phyloP scores from a whole-genome alignment of 768 basidiomycete genomes.

The Mycena crocata region DNA sequence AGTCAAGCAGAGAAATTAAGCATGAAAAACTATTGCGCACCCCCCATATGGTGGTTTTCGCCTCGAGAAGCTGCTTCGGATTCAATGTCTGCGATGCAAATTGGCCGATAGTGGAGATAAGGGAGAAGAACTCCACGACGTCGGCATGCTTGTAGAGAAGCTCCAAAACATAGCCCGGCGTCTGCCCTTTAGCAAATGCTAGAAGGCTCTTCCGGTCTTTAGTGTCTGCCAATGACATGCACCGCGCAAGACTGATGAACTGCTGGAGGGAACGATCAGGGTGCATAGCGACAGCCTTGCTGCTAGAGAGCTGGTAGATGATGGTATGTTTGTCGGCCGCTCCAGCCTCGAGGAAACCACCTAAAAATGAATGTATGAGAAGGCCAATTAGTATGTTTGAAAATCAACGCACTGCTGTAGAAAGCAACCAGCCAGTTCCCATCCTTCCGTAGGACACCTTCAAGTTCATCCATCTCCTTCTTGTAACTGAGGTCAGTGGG shows the following conservation, averaged over 20 bases:
- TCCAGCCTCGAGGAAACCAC: background rate
- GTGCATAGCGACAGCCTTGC: background rate
- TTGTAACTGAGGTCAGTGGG: background rate
- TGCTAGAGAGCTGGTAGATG: background rate
- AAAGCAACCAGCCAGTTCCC: background rate
- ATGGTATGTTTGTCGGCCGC: background rate
- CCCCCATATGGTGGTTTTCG: constrained; percentile 1
- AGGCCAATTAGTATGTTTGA: background rate
- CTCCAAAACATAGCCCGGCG: background rate
- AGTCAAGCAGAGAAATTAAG: background rate
- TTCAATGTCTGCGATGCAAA: background rate
- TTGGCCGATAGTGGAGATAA: background rate
- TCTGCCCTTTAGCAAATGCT: background rate
- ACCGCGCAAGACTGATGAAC: background rate
- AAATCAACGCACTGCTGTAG: background rate
- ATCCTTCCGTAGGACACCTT: background rate
- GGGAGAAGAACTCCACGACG: background rate
- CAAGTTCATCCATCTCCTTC: background rate
- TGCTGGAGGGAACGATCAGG: background rate
- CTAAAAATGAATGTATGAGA: background rate
- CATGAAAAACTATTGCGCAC: background rate
- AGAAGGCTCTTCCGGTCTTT: background rate
- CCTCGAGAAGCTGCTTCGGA: background rate
- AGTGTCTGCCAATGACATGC: background rate
- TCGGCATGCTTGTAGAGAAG: background rate